Evolutionary conservation across 2,329 filamentous ascomycete genomes (phyloP).

Genomic region (Phialocephala sp.): DNA sequence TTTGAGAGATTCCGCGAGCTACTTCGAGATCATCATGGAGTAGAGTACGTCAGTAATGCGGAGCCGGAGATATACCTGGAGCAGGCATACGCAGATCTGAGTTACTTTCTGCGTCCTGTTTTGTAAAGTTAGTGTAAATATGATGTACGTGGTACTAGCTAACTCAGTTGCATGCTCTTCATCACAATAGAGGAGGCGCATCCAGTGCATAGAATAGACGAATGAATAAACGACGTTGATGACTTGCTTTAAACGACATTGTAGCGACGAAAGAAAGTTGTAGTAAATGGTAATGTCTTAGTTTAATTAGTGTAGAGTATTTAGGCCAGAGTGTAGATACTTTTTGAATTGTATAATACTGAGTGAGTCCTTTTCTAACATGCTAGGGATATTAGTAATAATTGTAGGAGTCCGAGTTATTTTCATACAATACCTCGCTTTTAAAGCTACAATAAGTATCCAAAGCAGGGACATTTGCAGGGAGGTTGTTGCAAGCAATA

Average conservation of each 20-base stretch:
- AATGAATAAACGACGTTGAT: not conserved
- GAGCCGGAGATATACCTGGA: slow-evolving; percentile 48
- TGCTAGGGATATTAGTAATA: too few relatives aligned
- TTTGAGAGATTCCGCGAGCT: slow-evolving; percentile 52
- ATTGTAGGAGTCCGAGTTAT: too few relatives aligned
- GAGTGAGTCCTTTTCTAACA: too few relatives aligned
- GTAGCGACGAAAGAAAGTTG: not conserved
- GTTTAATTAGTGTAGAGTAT: not conserved
- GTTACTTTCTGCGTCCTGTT: slow-evolving; percentile 57
- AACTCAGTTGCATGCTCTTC: not conserved
- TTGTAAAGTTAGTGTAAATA: slow-evolving; percentile 45
- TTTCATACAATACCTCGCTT: not conserved
- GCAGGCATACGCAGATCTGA: slow-evolving; percentile 59
- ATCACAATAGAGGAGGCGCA: not conserved
- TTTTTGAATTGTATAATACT: too few relatives aligned
- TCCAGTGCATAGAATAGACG: slow-evolving; percentile 1
- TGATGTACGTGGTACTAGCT: slow-evolving; percentile 2
- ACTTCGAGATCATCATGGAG: slow-evolving; percentile 56
- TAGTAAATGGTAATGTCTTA: not conserved
- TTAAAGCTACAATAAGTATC: not conserved
- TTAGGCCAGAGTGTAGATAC: too few relatives aligned
- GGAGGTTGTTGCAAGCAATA: too few relatives aligned
- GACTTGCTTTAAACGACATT: not conserved
- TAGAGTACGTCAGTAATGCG: slow-evolving; percentile 43
- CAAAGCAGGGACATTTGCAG: too few relatives aligned